Evolutionary conservation across 768 basidiomycete species (phyloP), one percentile per base, ranked within the genome.

Genomic region (Cantharellus cinnabarinus): DNA sequence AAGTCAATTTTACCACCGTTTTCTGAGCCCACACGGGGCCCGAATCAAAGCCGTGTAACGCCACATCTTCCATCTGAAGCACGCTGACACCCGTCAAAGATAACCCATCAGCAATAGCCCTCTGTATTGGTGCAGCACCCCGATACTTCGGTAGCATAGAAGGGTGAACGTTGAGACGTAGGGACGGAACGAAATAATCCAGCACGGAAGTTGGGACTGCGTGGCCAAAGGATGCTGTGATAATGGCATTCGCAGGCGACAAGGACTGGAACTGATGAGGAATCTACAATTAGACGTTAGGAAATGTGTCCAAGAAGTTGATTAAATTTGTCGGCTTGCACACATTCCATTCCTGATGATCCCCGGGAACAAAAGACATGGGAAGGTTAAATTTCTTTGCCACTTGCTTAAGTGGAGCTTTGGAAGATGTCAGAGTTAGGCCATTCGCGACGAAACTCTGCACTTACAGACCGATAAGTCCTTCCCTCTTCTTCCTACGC

Each of bases 101-200:
- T 56, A 81, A 81, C 2, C 79, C 80, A 61, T 82, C 79, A 50
- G 86, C 70, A 44, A 97, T 73, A 0, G 83, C 76, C 65, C 81
- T 84, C 65, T 95, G 91, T 42, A 97, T 86, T 0, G 91, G 91
- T 2, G 89, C 87, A 4, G 91, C 80, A 0, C 91, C 91, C n/a
- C 91, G 80, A 68, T 87, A 91, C 37, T 75, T 73, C 0, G 91
- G 91, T 41, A 97, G 75, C 0, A 89, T 71, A 41, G 90, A 93
- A 0, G 90, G 89, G 65, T 97, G 91, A 3, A 97, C 79, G 65
- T 97, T 95, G 42, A 97, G 72, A 34, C 83, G 73, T 52, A 79
- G 77, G 0, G 68, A 65, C 0, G 73, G 72, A 0, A 71, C 74
- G 65, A 94, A 94, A 44, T 75, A 72, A 10, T 72, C 66, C 14